These are phyloP conservation scores for Dovyalis caffra DNA, from an alignment of 345 rosid genomes.

Conservation along the genomic window DNA sequence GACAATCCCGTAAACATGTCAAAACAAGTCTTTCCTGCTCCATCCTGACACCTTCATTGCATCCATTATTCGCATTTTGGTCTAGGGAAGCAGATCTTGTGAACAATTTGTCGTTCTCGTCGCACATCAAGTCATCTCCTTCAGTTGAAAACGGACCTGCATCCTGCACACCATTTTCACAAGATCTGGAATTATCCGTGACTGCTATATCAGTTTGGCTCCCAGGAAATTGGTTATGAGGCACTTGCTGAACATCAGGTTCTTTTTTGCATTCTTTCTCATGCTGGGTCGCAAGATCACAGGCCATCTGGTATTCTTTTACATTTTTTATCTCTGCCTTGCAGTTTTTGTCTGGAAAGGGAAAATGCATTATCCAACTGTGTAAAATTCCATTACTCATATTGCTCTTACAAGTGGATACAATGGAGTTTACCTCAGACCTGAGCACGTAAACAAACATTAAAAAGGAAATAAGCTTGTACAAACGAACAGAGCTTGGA, in stretches of 20 bases:
- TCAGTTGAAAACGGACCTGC: slow-evolving; percentile 41
- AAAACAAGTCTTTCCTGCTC: slow-evolving; percentile 47
- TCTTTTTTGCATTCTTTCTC: slow-evolving; percentile 5
- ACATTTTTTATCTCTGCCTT: slow-evolving; percentile 8
- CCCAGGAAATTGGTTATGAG: slow-evolving; percentile 6
- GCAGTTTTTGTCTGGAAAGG: slow-evolving; percentile 15
- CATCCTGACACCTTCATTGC: slow-evolving; percentile 1
- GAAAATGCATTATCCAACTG: not conserved
- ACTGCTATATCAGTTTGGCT: slow-evolving; percentile 1
- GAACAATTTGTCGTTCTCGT: slow-evolving; percentile 35
- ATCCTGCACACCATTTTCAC: slow-evolving; percentile 6
- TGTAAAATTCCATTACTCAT: not conserved
- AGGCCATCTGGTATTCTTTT: slow-evolving; percentile 13
- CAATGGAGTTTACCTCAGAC: not conserved
- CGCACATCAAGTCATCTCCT: slow-evolving; percentile 42
- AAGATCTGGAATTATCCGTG: slow-evolving; percentile 25
- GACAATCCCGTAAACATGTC: slow-evolving; percentile 36
- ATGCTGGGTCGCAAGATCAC: too few species aligned
- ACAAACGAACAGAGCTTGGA: not conserved
- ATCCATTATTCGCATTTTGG: not conserved
- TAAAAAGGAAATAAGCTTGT: not conserved
- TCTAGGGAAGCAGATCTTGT: slow-evolving; percentile 16
- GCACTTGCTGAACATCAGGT: slow-evolving; percentile 12
- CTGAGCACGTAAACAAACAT: not conserved
- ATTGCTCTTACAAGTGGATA: not conserved